Evolutionary conservation across 805 yeast genomes (phyloP).

Genomic region (Clavispora fructus): DNA sequence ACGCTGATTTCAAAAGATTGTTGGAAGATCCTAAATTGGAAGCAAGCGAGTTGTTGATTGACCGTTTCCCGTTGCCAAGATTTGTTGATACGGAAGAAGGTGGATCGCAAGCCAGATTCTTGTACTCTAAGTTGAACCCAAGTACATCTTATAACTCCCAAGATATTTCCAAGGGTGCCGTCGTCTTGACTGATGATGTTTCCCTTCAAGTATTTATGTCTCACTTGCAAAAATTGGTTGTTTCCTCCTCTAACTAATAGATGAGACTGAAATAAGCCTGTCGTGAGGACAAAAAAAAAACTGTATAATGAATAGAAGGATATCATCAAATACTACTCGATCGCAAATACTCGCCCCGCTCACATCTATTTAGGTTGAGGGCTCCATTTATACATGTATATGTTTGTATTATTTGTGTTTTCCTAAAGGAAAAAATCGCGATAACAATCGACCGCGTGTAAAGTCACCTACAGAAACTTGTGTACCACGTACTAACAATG

Average conservation of each 20-base stretch:
- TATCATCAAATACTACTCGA: background rate
- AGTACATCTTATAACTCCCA: constrained; percentile 73
- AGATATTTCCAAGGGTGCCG: constrained; percentile 54
- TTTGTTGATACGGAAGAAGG: constrained; percentile 97
- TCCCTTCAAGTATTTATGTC: constrained; percentile 91
- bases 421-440: background rate
- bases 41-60: constrained; percentile 86
- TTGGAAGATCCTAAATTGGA: constrained; percentile 87
- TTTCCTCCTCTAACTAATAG: constrained; percentile 38
- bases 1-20: constrained; percentile 79
- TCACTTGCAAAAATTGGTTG: constrained; percentile 89
- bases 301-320: background rate
- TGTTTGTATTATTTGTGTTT: too few species aligned
- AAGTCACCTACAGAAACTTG: background rate
- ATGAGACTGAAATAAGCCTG: background rate
- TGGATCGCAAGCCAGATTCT: constrained; percentile 96
- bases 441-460: background rate
- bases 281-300: background rate
- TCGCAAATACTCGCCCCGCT: too few species aligned
- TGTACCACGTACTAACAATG: background rate
- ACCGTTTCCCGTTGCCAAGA: constrained; percentile 96
- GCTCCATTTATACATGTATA: too few species aligned
- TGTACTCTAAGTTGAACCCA: constrained; percentile 92
- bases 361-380: too few species aligned
- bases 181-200: constrained; percentile 95